phyloP scores from a whole-genome alignment of 1,284 basidiomycete species.

The Pseudozyma hubeiensis region DNA sequence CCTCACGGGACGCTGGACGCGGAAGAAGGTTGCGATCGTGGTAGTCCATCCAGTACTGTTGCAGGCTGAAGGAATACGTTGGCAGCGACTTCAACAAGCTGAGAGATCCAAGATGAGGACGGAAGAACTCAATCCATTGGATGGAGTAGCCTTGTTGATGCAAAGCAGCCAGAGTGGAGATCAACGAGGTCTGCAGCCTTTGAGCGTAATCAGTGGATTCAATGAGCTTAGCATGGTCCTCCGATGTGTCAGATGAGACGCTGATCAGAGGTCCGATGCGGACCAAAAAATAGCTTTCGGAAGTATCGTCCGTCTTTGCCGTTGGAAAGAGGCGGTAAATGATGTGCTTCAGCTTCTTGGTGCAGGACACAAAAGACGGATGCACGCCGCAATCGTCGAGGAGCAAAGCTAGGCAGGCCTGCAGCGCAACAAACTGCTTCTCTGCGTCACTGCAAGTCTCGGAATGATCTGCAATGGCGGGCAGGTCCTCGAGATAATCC shows the following conservation, averaged over 20 bases:
- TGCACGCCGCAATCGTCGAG: conserved; percentile 23
- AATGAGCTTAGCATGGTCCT: neutral
- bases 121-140: conserved; percentile 33
- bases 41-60: conserved; percentile 51
- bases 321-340: neutral
- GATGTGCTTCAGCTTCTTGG: neutral
- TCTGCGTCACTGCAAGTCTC: neutral
- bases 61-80: conserved; percentile 41
- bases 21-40: conserved; percentile 49
- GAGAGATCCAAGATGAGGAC: conserved; percentile 17
- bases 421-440: neutral
- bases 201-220: neutral
- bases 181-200: conserved; percentile 8
- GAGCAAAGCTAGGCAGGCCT: conserved; percentile 19
- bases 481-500: conserved; percentile 9
- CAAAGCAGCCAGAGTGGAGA: conserved; percentile 10
- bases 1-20: neutral
- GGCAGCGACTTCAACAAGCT: conserved; percentile 26
- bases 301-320: neutral
- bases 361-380: neutral
- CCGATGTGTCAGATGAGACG: neutral
- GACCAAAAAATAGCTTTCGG: conserved; percentile 3
- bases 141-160: conserved; percentile 33
- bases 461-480: neutral
- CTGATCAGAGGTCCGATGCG: conserved; percentile 6